Evolutionary conservation across 2,329 filamentous ascomycete species (phyloP).

Genomic region (Aspergillus sp.): DNA sequence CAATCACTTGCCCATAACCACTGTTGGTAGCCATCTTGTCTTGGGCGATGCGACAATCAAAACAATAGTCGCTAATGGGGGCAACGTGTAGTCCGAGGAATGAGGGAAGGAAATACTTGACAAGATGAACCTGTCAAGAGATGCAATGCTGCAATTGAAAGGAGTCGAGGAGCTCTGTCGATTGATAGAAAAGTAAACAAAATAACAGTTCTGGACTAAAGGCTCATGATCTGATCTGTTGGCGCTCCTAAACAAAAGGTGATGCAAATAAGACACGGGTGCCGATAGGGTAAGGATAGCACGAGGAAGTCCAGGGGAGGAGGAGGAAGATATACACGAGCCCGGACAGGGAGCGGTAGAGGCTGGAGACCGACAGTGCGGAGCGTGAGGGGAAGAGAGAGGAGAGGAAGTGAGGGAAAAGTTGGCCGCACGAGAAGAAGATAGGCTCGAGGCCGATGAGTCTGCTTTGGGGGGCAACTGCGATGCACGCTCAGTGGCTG

Average conservation of each 20-base stretch:
- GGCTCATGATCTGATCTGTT: constrained; percentile 30
- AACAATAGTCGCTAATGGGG: constrained; percentile 15
- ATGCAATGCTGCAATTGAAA: constrained; percentile 13
- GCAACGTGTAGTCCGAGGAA: constrained; percentile 13
- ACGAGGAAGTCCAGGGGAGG: constrained; percentile 9
- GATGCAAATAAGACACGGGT: constrained; percentile 13
- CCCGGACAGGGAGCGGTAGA: constrained; percentile 4
- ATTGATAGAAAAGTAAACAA: constrained; percentile 8
- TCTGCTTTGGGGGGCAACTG: constrained; percentile 34
- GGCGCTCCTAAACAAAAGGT: constrained; percentile 15
- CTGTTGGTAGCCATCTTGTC: constrained; percentile 52
- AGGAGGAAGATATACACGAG: constrained; percentile 18
- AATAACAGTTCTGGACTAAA: constrained; percentile 24
- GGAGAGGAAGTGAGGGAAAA: constrained; percentile 19
- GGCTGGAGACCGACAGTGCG: constrained; percentile 9
- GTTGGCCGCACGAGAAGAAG: constrained; percentile 22
- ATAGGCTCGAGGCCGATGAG: constrained; percentile 30
- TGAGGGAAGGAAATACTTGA: neutral
- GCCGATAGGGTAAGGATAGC: constrained; percentile 29
- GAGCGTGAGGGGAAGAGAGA: constrained; percentile 22
- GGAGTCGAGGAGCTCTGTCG: constrained; percentile 12
- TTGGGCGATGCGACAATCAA: constrained; percentile 13
- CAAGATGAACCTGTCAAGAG: neutral
- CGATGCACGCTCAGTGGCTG: constrained; percentile 35
- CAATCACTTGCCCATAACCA: constrained; percentile 81